Evolutionary conservation across 179 eudicot genomes (phyloP), one percentile per base, ranked within the genome.

Genomic region (Corrigiola litoralis): DNA sequence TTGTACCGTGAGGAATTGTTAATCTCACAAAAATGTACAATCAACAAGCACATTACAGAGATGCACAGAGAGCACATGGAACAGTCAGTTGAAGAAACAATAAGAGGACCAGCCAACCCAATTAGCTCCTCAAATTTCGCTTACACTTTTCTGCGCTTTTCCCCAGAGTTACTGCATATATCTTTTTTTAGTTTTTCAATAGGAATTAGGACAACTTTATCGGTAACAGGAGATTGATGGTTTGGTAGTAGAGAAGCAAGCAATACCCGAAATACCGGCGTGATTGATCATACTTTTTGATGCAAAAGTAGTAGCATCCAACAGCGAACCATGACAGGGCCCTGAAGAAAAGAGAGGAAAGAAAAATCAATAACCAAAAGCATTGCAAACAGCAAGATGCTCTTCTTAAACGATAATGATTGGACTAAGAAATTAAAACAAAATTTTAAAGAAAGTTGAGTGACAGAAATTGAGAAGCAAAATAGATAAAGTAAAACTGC

Each of bases 261-360:
- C 32, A 2, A 32, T 83, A 94, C 99, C 97, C 81, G 81, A 94
- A 94, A 81, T 81, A 85, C 27, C 96, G 96, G 51, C 91, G 92
- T 76, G 99, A 85, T 72, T 94, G 99, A 31, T 86, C 96, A 77
- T 77, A 94, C 77, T 94, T 94, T 75, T 77, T 88, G 51, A 94
- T 94, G 74, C 96, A 94, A 71, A 81, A 94, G 76, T 94, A 94
- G 77, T 94, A 94, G 84, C 99, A 94, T 64, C 97, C 99, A 41
- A 94, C 96, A 69, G 99, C 99, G 82, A 94, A 94, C 99, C 97
- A 94, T 74, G 99, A 88, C 63, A 88, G 66, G 55, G 97, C 96
- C 86, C 99, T 94, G 77, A 10, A 58, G 56, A 14, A 70, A 54
- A 32, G 45, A 65, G 57, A 44, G 48, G 78, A 65, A 47, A 64